These are phyloP conservation scores for Naganishia liquefaciens DNA, from an alignment of 1,284 basidiomycete species.

Conservation along the genomic window DNA sequence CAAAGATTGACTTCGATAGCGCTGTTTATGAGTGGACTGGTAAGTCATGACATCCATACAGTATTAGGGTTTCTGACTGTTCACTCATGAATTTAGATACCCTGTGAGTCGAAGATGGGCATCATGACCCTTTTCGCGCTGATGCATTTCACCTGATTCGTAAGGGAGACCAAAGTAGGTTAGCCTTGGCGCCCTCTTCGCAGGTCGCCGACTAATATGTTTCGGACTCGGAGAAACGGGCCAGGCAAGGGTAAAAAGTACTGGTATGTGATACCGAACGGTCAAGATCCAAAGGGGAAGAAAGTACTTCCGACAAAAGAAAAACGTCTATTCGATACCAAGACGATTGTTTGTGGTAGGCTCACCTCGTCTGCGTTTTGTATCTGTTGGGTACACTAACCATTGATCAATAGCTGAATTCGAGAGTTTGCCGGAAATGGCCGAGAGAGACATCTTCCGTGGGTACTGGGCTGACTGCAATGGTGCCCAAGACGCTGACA, in stretches of 20 bases:
- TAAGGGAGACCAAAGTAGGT: conserved; percentile 35
- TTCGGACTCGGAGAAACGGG: conserved; percentile 17
- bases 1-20: conserved; percentile 49
- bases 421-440: conserved; percentile 39
- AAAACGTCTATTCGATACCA: conserved; percentile 44
- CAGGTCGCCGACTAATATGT: too few relatives aligned
- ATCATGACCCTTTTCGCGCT: neutral
- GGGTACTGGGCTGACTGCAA: conserved; percentile 35
- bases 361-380: conserved; percentile 14
- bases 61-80: neutral
- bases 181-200: too few relatives aligned
- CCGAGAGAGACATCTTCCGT: conserved; percentile 53
- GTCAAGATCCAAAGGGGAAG: neutral
- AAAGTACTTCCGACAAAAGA: conserved; percentile 38
- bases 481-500: conserved; percentile 10
- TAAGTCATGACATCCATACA: conserved; percentile 2
- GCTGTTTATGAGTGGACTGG: conserved; percentile 45
- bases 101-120: conserved; percentile 22
- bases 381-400: neutral
- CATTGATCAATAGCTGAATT: conserved; percentile 27
- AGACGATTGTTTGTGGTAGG: conserved; percentile 42
- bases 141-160: conserved; percentile 40
- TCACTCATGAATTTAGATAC: conserved; percentile 16
- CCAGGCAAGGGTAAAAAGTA: conserved; percentile 37
- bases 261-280: conserved; percentile 38